A percentile compares a stretch with the other conserved stretches of the same genome.
phyloP scores from a whole-genome alignment of 140 eudicot genomes.

The Oenanthe javanica region DNA sequence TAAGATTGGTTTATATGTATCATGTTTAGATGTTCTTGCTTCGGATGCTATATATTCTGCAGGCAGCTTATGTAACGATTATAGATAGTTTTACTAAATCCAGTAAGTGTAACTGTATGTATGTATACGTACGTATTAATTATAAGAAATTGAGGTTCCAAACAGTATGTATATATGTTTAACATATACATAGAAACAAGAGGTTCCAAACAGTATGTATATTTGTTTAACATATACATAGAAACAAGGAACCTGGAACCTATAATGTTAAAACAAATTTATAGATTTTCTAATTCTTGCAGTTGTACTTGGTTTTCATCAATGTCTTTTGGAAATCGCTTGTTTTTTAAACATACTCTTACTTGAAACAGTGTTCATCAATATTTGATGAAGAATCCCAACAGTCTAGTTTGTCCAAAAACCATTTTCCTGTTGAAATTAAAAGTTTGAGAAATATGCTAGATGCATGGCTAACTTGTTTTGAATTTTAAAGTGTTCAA shows the following conservation, averaged over 20 bases:
- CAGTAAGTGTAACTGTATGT: too few species aligned
- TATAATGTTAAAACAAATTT: not conserved
- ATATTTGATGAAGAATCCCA: not conserved
- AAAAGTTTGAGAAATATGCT: not conserved
- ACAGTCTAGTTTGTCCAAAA: not conserved
- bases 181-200: not conserved
- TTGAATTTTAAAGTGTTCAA: too few species aligned
- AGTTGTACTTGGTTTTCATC: not conserved
- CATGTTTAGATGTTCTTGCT: not conserved
- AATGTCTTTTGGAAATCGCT: not conserved
- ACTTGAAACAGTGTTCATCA: not conserved
- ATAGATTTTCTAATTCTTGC: not conserved
- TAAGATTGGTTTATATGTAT: too few species aligned
- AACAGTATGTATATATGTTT: not conserved
- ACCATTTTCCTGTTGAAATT: too few species aligned
- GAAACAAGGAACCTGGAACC: not conserved
- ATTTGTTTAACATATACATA: too few species aligned
- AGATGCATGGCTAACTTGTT: not conserved
- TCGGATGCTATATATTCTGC: too few species aligned
- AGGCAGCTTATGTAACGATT: too few species aligned
- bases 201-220: too few species aligned
- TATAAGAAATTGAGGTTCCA: not conserved
- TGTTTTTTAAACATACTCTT: not conserved
- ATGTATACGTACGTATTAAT: too few species aligned
- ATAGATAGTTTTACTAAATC: not conserved